These are phyloP conservation scores for Spiromastix sp. DNA, from an alignment of 2,329 filamentous ascomycete genomes.

Conservation along the genomic window DNA sequence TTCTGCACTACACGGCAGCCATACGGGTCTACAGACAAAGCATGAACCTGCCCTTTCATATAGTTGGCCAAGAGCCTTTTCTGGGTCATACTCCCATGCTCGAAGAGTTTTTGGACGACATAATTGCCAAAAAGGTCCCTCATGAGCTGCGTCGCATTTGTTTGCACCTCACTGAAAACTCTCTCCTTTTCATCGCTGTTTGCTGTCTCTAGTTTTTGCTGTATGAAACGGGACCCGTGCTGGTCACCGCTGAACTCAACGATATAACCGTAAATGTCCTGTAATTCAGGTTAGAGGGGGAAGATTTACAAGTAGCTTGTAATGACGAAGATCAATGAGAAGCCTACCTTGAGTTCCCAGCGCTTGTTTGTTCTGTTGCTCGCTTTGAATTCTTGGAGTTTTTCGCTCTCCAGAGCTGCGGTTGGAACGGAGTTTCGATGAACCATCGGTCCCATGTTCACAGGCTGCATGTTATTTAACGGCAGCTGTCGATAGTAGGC, in stretches of 20 bases:
- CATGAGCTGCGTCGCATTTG: conserved; percentile 81
- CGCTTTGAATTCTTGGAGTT: conserved; percentile 69
- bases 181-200: conserved; percentile 94
- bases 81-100: conserved; percentile 87
- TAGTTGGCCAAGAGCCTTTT: conserved; percentile 76
- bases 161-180: conserved; percentile 76
- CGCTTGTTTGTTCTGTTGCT: conserved; percentile 57
- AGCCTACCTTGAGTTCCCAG: conserved; percentile 63
- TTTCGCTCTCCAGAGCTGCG: conserved; percentile 51
- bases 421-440: not conserved
- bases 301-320: not conserved
- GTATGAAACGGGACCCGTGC: conserved; percentile 89
- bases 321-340: not conserved
- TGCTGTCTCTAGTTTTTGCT: conserved; percentile 80
- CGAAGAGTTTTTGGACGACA: conserved; percentile 95
- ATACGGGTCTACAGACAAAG: conserved; percentile 79
- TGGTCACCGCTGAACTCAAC: conserved; percentile 96
- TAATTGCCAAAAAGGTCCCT: conserved; percentile 97
- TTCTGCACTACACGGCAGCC: conserved; percentile 95
- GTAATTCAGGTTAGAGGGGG: conserved; percentile 9
- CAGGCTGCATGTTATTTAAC: not conserved
- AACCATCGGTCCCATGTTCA: not conserved
- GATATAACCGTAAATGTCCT: conserved; percentile 76
- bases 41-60: conserved; percentile 77
- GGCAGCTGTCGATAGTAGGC: not conserved